These are phyloP conservation scores for Withania somnifera DNA, from an alignment of 305 asterid species.

Conservation along the genomic window DNA sequence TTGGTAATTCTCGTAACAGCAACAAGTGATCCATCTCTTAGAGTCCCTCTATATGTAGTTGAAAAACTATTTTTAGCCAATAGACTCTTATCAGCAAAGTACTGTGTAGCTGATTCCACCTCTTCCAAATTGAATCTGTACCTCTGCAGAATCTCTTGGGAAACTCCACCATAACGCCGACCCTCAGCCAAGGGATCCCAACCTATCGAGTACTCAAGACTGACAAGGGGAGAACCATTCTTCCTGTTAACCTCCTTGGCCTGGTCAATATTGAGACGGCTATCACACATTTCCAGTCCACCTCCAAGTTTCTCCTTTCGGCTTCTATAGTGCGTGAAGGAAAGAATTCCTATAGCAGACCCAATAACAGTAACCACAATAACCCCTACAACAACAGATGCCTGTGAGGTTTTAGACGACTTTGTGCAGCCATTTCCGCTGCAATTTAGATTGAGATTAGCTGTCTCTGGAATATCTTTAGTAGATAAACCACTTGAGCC, in stretches of 20 bases:
- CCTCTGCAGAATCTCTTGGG: slow-evolving; percentile 52
- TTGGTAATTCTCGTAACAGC: slow-evolving; percentile 66
- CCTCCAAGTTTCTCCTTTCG: slow-evolving; percentile 44
- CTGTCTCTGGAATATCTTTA: slow-evolving; percentile 70
- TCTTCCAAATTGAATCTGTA: slow-evolving; percentile 71
- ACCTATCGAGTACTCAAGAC: slow-evolving; percentile 77
- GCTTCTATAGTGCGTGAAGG: slow-evolving; percentile 36
- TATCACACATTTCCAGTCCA: slow-evolving; percentile 22
- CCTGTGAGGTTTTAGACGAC: slow-evolving; percentile 41
- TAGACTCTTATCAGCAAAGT: slow-evolving; percentile 61
- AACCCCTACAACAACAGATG: slow-evolving; percentile 52
- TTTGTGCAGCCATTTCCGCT: slow-evolving; percentile 41
- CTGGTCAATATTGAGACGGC: slow-evolving; percentile 31
- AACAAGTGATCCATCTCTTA: slow-evolving; percentile 71
- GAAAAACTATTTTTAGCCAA: slow-evolving; percentile 64
- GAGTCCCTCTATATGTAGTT: slow-evolving; percentile 46
- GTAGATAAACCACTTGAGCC: slow-evolving; percentile 33
- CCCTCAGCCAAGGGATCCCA: slow-evolving; percentile 92
- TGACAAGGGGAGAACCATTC: slow-evolving; percentile 78
- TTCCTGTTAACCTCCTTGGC: slow-evolving; percentile 36
- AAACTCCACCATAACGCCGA: slow-evolving; percentile 43
- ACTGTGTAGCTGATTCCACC: slow-evolving; percentile 75
- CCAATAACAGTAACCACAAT: slow-evolving; percentile 28
- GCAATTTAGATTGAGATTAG: slow-evolving; percentile 62
- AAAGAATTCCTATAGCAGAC: slow-evolving; percentile 30